phyloP scores from a whole-genome alignment of 176 grass and related monocot genomes.

The Echinochloa phyllopogon region DNA sequence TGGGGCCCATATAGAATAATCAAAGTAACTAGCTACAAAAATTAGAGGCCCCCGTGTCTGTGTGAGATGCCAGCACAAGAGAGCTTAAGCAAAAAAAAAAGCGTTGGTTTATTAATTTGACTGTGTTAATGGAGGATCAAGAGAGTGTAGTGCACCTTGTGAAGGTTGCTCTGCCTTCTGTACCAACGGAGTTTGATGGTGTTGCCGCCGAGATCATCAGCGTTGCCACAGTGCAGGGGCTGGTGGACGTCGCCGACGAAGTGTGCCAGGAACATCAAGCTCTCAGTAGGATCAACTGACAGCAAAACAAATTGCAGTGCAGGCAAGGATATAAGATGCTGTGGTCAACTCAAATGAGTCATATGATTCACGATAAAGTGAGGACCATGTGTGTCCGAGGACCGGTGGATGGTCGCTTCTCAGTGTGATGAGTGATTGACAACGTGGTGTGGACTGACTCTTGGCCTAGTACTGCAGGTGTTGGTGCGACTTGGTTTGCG shows the following conservation, averaged over 20 bases:
- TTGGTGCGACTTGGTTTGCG: too few relatives aligned
- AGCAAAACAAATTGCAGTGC: background rate
- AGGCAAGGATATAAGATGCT: background rate
- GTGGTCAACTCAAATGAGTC: background rate
- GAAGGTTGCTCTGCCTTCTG: constrained; percentile 62
- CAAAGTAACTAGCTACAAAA: too few relatives aligned
- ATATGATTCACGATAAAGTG: background rate
- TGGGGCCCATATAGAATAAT: too few relatives aligned
- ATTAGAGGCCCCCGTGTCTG: too few relatives aligned
- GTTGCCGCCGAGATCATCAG: constrained; percentile 51
- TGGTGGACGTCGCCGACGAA: constrained; percentile 76
- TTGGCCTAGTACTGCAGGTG: too few relatives aligned
- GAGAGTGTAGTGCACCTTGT: constrained; percentile 34
- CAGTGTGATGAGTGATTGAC: too few relatives aligned
- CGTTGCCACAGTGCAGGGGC: constrained; percentile 49
- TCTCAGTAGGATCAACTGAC: constrained; percentile 53
- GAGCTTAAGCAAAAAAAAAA: background rate
- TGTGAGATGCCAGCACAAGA: background rate
- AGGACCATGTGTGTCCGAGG: too few relatives aligned
- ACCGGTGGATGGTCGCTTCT: too few relatives aligned
- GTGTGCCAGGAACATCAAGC: constrained; percentile 69
- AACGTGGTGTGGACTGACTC: too few relatives aligned
- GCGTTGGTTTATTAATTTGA: too few relatives aligned
- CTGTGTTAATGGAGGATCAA: background rate
- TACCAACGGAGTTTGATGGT: constrained; percentile 66